Percentiles rank a stretch among this genome's conserved stretches.
These are phyloP conservation scores for Globomyces sp. DNA, from an alignment of 371 early-diverging fungal genomes.

Conservation along the genomic window DNA sequence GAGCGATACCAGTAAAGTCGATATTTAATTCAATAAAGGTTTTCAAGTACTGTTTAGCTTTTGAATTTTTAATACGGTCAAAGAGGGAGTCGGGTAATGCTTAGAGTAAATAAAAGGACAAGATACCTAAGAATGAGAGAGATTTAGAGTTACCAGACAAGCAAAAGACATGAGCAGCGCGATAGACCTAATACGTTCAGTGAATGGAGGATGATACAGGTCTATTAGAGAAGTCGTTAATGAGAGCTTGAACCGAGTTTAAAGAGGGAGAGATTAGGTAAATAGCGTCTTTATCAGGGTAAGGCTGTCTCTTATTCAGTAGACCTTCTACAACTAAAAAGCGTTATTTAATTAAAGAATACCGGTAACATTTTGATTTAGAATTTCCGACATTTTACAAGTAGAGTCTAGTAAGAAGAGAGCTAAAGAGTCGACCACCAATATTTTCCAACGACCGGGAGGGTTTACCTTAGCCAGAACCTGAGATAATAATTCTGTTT, in stretches of 20 bases:
- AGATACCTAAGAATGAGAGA: no score
- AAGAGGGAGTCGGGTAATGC: conserved; percentile 42
- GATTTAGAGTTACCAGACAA: conserved; percentile 9
- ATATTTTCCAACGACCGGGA: conserved; percentile 69
- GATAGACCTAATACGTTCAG: conserved; percentile 25
- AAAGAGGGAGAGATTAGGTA: conserved; percentile 85
- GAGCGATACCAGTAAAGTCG: conserved; percentile 44
- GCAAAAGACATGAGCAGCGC: conserved; percentile 42
- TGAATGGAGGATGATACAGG: conserved; percentile 18
- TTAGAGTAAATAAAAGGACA: no score
- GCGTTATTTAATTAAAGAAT: background rate
- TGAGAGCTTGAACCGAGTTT: conserved; percentile 70
- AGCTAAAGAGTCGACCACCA: conserved; percentile 87
- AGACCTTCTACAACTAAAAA: conserved; percentile 67
- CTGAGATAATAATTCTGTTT: background rate
- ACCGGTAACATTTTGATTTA: conserved; percentile 86
- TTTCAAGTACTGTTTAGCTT: conserved; percentile 25
- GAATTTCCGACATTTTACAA: conserved; percentile 89
- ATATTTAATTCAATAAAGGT: conserved; percentile 46
- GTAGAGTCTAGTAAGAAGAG: conserved; percentile 80
- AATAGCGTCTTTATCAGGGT: conserved; percentile 84
- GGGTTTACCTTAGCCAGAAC: conserved; percentile 39
- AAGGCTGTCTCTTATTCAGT: conserved; percentile 75
- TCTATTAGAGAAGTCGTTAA: conserved; percentile 69
- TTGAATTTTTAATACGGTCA: conserved; percentile 36